Base-by-base conservation (phyloP, 805 yeast genomes). In the Yarrowia sp. region DNA sequence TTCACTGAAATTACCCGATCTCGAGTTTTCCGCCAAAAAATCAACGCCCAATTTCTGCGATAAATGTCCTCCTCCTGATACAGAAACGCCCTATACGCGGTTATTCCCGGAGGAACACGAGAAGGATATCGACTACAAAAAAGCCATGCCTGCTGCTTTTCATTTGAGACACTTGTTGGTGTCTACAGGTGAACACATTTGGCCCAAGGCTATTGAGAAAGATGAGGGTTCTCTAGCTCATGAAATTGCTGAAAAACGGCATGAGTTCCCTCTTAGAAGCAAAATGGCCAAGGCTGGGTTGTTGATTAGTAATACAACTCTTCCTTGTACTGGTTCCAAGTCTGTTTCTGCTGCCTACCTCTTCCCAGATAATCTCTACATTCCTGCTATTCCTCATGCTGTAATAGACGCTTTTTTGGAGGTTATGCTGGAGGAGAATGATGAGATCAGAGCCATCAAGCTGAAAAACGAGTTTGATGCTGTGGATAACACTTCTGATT, bases 301-400 rank as follows among this genome's bases (percentile, higher is more conserved):
- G 15, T 72, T 77, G n/a, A 64, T 44, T 5, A 61, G 65, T n/a
- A 61, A 61, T n/a, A 61, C 45, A 2, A 39, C 53, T 13, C 11
- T 44, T 0, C 44, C 44, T 6, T 13, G 18, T 8, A 13, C 13
- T n/a, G 48, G 7, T 3, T 14, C 8, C 13, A 2, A 31, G 13
- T 2, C 9, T n/a, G 39, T 11, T 18, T 60, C 53, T n/a, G 68
- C 78, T 33, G 85, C 82, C 0, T 71, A 80, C 32, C 69, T 86
- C 11, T 86, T 79, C 68, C 92, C 92, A 0, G 89, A 87, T 65
- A 80, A 79, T 18, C 18, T 71, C 3, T 67, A 64, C 55, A 66
- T 74, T 44, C 66, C 71, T 1, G 35, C 64, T 7, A 65, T 73
- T n/a, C 68, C 67, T 3, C 65, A 61, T 38, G 1, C 11, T 6